phyloP scores from a whole-genome alignment of 2,329 filamentous ascomycete genomes.

The Tothia fuscella region DNA sequence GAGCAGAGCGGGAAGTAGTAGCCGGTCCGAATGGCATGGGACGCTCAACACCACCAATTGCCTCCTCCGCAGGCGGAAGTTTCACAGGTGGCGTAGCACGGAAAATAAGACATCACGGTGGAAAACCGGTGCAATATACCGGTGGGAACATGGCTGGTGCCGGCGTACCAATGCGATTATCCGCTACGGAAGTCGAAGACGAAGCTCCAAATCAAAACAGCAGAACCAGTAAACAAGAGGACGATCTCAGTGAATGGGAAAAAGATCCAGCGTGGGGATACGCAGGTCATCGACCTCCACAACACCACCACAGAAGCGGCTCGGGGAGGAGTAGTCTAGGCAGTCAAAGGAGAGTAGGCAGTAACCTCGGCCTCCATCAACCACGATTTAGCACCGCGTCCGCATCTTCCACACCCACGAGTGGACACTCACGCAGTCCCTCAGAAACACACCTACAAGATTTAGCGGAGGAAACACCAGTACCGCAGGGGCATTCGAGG shows the following conservation, averaged over 20 bases:
- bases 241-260: conserved; percentile 29
- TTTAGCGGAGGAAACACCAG: conserved; percentile 34
- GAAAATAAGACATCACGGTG: conserved; percentile 80
- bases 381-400: conserved; percentile 35
- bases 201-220: conserved; percentile 60
- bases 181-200: conserved; percentile 89
- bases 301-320: conserved; percentile 56
- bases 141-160: conserved; percentile 63
- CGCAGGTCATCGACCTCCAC: conserved; percentile 7
- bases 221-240: conserved; percentile 36
- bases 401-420: conserved; percentile 38
- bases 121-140: conserved; percentile 65
- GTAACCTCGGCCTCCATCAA: conserved; percentile 28
- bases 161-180: conserved; percentile 81
- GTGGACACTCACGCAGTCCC: conserved; percentile 23
- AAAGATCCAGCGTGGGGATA: conserved; percentile 10
- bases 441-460: conserved; percentile 27
- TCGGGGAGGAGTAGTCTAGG: conserved; percentile 59
- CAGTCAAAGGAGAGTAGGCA: conserved; percentile 26
- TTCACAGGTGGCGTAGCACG: conserved; percentile 50
- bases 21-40: conserved; percentile 34
- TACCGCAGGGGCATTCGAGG: conserved; percentile 21
- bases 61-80: conserved; percentile 45
- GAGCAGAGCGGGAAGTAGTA: conserved; percentile 73
- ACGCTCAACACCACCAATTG: conserved; percentile 26